Conservation (phyloP, 2,329 filamentous ascomycete genomes). For the Fusarium sp. region DNA sequence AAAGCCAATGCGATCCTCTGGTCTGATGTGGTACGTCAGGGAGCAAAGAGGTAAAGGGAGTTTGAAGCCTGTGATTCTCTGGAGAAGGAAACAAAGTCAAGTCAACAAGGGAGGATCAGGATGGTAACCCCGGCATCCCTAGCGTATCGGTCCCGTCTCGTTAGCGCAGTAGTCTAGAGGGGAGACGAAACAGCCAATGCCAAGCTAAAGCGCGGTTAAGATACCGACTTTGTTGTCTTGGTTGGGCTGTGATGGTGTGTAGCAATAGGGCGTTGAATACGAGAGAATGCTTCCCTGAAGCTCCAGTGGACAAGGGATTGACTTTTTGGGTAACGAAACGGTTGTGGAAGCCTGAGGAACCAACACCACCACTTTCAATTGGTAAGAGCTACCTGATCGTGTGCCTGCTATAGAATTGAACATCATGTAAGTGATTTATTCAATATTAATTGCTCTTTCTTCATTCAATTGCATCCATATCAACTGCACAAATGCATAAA, state of each 20-base stretch:
- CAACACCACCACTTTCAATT: background rate
- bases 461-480: background rate
- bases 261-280: constrained; percentile 42
- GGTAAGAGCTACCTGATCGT: background rate
- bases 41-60: constrained; percentile 4
- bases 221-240: constrained; percentile 27
- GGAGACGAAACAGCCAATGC: constrained; percentile 29
- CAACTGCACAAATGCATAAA: background rate
- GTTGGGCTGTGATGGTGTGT: constrained; percentile 29
- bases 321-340: constrained; percentile 22
- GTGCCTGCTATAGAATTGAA: background rate
- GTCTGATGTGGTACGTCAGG: background rate
- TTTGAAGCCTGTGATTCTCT: constrained; percentile 12
- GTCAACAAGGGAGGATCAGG: constrained; percentile 18
- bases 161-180: constrained; percentile 24
- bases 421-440: background rate
- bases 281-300: constrained; percentile 38
- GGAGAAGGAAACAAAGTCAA: background rate
- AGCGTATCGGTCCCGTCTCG: constrained; percentile 33
- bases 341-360: constrained; percentile 30
- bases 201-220: constrained; percentile 21
- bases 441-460: background rate
- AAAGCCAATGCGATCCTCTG: background rate
- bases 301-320: constrained; percentile 17
- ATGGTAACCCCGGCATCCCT: constrained; percentile 12